Base-by-base conservation (phyloP, 495 filamentous ascomycete species). In the Antarctomyces pellizariae region DNA sequence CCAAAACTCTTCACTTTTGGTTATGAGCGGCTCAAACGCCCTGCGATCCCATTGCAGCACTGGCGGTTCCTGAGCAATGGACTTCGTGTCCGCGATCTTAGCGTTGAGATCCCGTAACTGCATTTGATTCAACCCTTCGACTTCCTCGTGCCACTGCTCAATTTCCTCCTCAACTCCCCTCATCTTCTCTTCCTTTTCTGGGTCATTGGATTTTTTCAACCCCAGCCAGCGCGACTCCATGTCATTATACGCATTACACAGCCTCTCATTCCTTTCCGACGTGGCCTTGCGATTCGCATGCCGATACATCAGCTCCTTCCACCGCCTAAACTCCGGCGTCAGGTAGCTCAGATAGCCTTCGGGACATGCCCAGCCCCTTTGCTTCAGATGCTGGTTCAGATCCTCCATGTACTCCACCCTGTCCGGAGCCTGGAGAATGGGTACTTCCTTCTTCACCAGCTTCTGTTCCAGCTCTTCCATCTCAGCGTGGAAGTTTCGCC, bases 361-460 rank as follows among this genome's bases (percentile, higher is more conserved):
- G 48, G 26, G 1, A 52, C 18, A 5, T 37, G 20, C 2, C 50
- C 36, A 28, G 36, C 41, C 13, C 55, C 50, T 17, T 32, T 38
- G 9, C 24, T 33, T 13, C 29, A 48, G 4, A 35, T 42, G 11
- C 20, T 26, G 13, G 42, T 45, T 42, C 24, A 57, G 28, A 17
- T 34, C 29, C 4, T 39, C 41, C 41, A 68, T 57, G 16, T 40
- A 41, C 5, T 34, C 32, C 7, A 41, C 34, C 2, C 36, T 30
- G 1, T 29, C 30, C 5, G 32, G 7, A 8, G 29, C 31, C 28
- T 12, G 26, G 13, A 17, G 39, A 31, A 16, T 38, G 22, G 2
- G 26, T 31, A 9, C 10, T 29, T 27, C 25, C 32, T 22, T n/a
- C n/a, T n/a, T n/a, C n/a, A n/a, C n/a, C n/a, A 38, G 41, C 7